A percentile compares a stretch with the other conserved stretches of the same genome.
Conservation (phyloP, 257 asterid species). For the Anisodus tanguticus region DNA sequence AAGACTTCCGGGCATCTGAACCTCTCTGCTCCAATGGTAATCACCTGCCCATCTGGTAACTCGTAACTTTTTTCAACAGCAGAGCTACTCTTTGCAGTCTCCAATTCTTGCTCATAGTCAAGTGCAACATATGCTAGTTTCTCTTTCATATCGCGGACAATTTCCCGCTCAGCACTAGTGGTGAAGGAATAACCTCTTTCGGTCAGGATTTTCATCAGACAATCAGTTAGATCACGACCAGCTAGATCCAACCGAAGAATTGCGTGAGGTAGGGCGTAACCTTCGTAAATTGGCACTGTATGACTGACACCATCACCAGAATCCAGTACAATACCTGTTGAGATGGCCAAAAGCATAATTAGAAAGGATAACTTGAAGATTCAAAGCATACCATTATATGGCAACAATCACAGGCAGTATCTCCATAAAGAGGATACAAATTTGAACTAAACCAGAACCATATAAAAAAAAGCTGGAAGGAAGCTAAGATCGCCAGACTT, state of each 20-base stretch:
- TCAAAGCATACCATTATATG: not conserved
- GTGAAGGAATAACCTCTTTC: conserved; percentile 49
- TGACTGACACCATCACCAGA: conserved; percentile 55
- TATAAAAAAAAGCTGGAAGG: not conserved
- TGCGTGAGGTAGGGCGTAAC: conserved; percentile 48
- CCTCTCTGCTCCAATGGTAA: conserved; percentile 50
- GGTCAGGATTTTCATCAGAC: conserved; percentile 39
- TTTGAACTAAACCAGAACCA: not conserved
- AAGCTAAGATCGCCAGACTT: not conserved
- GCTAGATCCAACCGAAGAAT: conserved; percentile 45
- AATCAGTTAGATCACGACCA: conserved; percentile 48
- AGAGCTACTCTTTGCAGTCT: conserved; percentile 42
- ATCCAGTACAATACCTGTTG: conserved; percentile 46
- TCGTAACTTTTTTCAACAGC: conserved; percentile 46
- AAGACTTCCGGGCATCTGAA: conserved; percentile 51
- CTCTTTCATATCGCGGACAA: conserved; percentile 49
- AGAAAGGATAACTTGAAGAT: conserved; percentile 16
- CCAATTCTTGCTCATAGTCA: conserved; percentile 47
- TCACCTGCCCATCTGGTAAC: conserved; percentile 50
- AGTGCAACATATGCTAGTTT: conserved; percentile 47
- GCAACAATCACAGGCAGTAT: conserved; percentile 16
- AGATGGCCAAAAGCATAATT: conserved; percentile 13
- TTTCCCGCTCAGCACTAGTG: conserved; percentile 48
- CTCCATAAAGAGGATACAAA: not conserved
- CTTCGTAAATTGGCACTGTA: conserved; percentile 50